Evolutionary conservation across 176 grass and related monocot genomes (phyloP), one percentile per base, ranked within the genome.

Genomic region (Hsuehochloa calcarea): DNA sequence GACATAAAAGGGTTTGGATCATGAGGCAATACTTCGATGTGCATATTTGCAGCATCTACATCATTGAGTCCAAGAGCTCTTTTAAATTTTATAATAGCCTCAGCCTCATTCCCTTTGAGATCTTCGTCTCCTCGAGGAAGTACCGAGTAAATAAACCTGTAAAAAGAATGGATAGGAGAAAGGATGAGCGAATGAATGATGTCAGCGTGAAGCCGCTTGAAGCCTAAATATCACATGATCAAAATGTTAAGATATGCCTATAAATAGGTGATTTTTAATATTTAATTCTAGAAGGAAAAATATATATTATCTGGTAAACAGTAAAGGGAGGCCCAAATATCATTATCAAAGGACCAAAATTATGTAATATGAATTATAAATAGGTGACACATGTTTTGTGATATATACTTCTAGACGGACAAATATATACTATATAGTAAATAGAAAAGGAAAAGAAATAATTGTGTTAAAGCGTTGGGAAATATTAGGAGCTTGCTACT

Each of bases 41-140:
- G 97, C 92, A 95, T 93, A 69, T 87, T 94, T 83, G 97, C 93
- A 75, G 97, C 97, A 88, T 99, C 97, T 64, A 82, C 89, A 88
- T 96, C 97, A 92, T 96, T 92, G 29, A 99, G 87, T 59, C 88
- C 90, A 88, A 99, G 92, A 89, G 92, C 92, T 43, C 60, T 81
- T 91, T 99, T 99, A 81, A 99, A 96, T 89, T 92, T 96, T 83
- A 81, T 65, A 79, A 96, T 96, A 78, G 70, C 68, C 75, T 92
- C 84, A 88, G 94, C 93, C 92, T 99, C 97, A 16, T 81, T 89
- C 55, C 97, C 97, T 80, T 92, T 99, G 38, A 99, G 90, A 86
- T 87, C 75, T 92, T 92, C 90, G 86, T 91, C 90, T 65, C 58
- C 93, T 81, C 86, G 90, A 45, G 97, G 93, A 91, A 99, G 84